Conservation (phyloP, 768 basidiomycete genomes). For the Dictyophora rubrovolvata region DNA sequence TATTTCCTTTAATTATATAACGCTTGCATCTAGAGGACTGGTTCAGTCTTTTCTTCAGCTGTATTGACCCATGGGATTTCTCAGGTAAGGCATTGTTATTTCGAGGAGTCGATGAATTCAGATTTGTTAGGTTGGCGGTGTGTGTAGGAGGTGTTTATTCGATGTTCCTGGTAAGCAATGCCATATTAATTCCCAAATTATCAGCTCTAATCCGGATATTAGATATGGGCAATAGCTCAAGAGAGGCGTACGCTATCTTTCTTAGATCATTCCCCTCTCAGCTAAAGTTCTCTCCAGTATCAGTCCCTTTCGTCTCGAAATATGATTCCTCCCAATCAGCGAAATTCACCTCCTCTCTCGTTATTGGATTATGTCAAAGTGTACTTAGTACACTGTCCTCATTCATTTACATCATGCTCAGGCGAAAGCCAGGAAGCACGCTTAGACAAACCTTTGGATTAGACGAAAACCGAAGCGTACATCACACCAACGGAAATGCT, state of each 20-base stretch:
- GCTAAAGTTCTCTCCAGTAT: slow-evolving; percentile 38
- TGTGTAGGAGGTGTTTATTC: slow-evolving; percentile 87
- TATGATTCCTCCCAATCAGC: slow-evolving; percentile 45
- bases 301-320: slow-evolving; percentile 70
- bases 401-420: slow-evolving; percentile 60
- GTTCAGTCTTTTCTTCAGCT: neutral
- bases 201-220: slow-evolving; percentile 8
- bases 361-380: slow-evolving; percentile 81
- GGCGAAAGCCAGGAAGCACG: slow-evolving; percentile 44
- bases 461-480: slow-evolving; percentile 19
- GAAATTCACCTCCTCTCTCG: slow-evolving; percentile 78
- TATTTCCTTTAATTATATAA: neutral
- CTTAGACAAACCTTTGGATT: slow-evolving; percentile 56
- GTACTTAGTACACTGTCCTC: slow-evolving; percentile 67
- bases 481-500: slow-evolving; percentile 20
- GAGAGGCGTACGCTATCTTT: slow-evolving; percentile 60
- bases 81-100: neutral
- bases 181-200: neutral
- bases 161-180: slow-evolving; percentile 68
- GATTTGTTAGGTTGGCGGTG: slow-evolving; percentile 45
- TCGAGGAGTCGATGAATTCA: neutral
- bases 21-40: neutral
- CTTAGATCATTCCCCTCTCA: neutral
- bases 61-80: neutral
- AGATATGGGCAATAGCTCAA: slow-evolving; percentile 92